Percentiles rank a stretch among this genome's conserved stretches.
These are phyloP conservation scores for Geranomyces michiganensis DNA, from an alignment of 192 early-diverging fungal genomes.

Conservation along the genomic window DNA sequence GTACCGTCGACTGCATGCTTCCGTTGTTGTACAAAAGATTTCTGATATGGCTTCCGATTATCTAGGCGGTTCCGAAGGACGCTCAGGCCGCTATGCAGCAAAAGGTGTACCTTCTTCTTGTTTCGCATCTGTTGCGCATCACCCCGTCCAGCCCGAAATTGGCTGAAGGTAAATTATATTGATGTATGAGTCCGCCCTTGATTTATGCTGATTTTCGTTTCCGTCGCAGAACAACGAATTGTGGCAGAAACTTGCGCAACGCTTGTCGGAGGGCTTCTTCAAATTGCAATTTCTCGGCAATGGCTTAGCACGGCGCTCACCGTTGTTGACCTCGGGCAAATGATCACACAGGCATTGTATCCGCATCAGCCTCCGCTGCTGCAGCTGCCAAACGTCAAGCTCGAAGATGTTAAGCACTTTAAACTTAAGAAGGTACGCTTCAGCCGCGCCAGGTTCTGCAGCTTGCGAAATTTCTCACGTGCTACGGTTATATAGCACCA, in stretches of 20 bases:
- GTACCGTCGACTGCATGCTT: conserved; percentile 11
- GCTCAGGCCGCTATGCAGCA: conserved; percentile 48
- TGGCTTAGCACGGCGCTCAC: conserved; percentile 75
- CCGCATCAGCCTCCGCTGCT: conserved; percentile 75
- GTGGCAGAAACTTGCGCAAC: conserved; percentile 75
- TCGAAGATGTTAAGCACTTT: conserved; percentile 67
- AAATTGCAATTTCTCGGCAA: conserved; percentile 81
- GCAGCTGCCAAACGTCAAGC: conserved; percentile 81
- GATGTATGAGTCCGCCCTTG: neutral
- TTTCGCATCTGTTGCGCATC: conserved; percentile 83
- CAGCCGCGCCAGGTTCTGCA: neutral
- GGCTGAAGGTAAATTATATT: conserved; percentile 25
- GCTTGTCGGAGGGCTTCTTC: conserved; percentile 84
- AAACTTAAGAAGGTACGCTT: conserved; percentile 59
- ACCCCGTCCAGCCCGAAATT: conserved; percentile 57
- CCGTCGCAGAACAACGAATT: conserved; percentile 49
- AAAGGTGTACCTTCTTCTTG: conserved; percentile 67
- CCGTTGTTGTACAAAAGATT: too few species aligned
- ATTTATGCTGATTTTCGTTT: neutral
- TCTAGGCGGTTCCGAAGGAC: conserved; percentile 30
- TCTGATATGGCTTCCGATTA: too few species aligned
- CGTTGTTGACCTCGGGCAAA: conserved; percentile 82
- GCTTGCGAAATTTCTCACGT: neutral
- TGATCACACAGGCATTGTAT: conserved; percentile 86
- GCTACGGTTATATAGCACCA: conserved; percentile 41